A percentile compares a stretch with the other conserved stretches of the same genome.
Conservation (phyloP, 2,329 filamentous ascomycete genomes). For the Colletotrichum sp. region DNA sequence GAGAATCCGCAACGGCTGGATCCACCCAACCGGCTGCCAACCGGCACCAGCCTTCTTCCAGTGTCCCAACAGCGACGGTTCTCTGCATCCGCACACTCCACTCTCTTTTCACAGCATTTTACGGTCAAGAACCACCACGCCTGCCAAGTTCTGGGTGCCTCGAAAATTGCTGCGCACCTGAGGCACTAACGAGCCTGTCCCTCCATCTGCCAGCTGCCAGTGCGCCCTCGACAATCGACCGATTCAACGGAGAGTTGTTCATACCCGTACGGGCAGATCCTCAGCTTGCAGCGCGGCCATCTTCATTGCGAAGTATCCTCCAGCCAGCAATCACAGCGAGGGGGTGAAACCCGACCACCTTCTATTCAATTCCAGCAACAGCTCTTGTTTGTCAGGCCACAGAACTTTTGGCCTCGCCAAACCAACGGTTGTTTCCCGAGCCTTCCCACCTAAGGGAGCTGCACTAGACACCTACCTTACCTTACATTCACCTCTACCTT, state of each 20-base stretch:
- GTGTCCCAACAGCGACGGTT: not conserved
- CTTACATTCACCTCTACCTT: not conserved
- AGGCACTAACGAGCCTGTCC: not conserved
- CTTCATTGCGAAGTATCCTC: not conserved
- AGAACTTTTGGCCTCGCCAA: not conserved
- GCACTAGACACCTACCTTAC: not conserved
- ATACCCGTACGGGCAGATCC: not conserved
- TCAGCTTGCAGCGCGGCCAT: not conserved
- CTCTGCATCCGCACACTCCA: not conserved
- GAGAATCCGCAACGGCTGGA: not conserved
- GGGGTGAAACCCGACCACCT: not conserved
- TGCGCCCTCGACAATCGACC: not conserved
- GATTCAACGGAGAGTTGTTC: not conserved
- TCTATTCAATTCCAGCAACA: not conserved
- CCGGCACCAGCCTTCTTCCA: not conserved
- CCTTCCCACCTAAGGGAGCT: not conserved
- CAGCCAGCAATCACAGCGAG: not conserved
- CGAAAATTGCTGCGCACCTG: not conserved
- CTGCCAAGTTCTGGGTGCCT: not conserved
- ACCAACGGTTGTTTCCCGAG: not conserved
- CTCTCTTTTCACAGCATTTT: not conserved
- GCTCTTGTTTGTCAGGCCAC: not conserved
- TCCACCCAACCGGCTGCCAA: not conserved
- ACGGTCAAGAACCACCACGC: not conserved
- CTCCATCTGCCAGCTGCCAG: not conserved